Evolutionary conservation across 495 filamentous ascomycete genomes (phyloP).

Genomic region (Recurvomyces mirabilis): DNA sequence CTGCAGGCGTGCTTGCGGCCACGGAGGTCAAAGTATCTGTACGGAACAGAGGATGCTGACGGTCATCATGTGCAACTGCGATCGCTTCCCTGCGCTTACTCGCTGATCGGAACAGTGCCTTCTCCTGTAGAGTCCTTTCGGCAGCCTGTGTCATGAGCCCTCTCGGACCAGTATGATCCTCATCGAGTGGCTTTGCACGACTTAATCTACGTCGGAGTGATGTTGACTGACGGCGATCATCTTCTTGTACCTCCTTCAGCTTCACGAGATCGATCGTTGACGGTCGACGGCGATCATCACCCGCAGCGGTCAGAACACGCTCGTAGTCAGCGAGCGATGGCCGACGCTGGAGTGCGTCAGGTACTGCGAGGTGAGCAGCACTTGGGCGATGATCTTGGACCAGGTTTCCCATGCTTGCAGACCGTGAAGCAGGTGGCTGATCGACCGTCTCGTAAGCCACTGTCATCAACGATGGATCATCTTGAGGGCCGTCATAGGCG

Average conservation of each 20-base stretch:
- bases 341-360: conserved; percentile 1
- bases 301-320: conserved; percentile 11
- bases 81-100: conserved; percentile 18
- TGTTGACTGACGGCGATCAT: conserved; percentile 7
- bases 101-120: conserved; percentile 17
- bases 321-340: conserved; percentile 19
- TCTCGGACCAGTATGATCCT: conserved; percentile 12
- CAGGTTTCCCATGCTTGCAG: conserved; percentile 10
- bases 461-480: conserved; percentile 10
- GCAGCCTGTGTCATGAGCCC: conserved; percentile 18
- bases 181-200: conserved; percentile 8
- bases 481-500: conserved; percentile 10
- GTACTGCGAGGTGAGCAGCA: neutral
- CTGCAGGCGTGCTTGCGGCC: neutral
- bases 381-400: neutral
- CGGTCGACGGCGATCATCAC: conserved; percentile 19
- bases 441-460: conserved; percentile 14
- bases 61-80: neutral
- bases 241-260: conserved; percentile 12
- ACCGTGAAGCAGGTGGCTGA: neutral
- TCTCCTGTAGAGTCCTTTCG: conserved; percentile 19
- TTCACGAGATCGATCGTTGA: conserved; percentile 11
- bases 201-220: conserved; percentile 3
- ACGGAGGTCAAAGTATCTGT: neutral
- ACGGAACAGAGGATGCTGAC: neutral